These are phyloP conservation scores for Tylopilus sp. DNA, from an alignment of 768 basidiomycete species.

Conservation along the genomic window DNA sequence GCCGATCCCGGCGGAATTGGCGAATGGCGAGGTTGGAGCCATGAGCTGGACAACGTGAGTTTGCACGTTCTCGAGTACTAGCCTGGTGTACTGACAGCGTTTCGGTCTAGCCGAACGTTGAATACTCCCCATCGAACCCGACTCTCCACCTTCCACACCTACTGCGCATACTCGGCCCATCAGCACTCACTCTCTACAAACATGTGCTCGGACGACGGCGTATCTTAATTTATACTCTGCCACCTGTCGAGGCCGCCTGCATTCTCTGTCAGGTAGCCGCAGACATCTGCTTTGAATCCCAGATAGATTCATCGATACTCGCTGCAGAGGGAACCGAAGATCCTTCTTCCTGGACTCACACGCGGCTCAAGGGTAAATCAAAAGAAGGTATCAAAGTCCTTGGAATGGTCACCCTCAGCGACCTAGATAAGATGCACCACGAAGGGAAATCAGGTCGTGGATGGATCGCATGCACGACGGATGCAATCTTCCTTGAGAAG, in stretches of 20 bases:
- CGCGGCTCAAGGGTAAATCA: slow-evolving; percentile 38
- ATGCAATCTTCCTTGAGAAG: slow-evolving; percentile 81
- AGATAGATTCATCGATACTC: slow-evolving; percentile 25
- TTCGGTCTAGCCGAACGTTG: slow-evolving; percentile 25
- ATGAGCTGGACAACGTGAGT: slow-evolving; percentile 57
- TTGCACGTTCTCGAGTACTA: background rate
- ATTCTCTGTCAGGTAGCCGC: slow-evolving; percentile 60
- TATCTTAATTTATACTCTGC: slow-evolving; percentile 76
- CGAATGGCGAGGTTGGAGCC: slow-evolving; percentile 66
- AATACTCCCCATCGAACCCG: slow-evolving; percentile 40
- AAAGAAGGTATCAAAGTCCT: slow-evolving; percentile 62
- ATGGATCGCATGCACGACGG: slow-evolving; percentile 88
- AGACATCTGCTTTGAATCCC: slow-evolving; percentile 58
- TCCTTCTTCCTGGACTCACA: slow-evolving; percentile 30
- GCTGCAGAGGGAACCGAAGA: slow-evolving; percentile 20
- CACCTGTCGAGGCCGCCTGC: slow-evolving; percentile 78
- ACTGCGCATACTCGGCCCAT: slow-evolving; percentile 74
- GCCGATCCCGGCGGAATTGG: slow-evolving; percentile 54
- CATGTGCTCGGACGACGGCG: slow-evolving; percentile 70
- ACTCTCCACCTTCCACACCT: slow-evolving; percentile 73
- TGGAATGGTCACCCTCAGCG: slow-evolving; percentile 77
- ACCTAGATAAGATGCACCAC: slow-evolving; percentile 57
- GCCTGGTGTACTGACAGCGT: background rate
- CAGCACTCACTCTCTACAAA: slow-evolving; percentile 75
- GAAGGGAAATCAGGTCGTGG: slow-evolving; percentile 62